Base-by-base conservation (phyloP, 2,329 filamentous ascomycete genomes). In the Bipolaris oryzae region DNA sequence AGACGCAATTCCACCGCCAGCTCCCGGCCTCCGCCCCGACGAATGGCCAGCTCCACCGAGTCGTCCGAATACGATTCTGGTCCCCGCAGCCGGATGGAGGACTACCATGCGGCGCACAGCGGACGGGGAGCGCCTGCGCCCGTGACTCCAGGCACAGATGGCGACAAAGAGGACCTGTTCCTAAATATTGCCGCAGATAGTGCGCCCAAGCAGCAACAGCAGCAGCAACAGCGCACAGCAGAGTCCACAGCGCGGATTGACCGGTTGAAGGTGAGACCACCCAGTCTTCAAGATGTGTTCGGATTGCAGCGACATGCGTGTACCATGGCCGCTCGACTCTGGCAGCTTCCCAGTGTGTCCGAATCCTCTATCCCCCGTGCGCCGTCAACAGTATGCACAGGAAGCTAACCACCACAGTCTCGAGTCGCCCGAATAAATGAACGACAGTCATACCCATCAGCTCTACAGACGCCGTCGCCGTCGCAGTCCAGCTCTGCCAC, bases 171-270 rank as follows among this genome's bases (percentile, higher is more conserved):
- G 60, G 77, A 79, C 59, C 67, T 79, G 25, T 79, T 79, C 57
- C 62, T 79, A 45, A 74, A 78, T 57, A 74, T 79, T 53, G 77
- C 77, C 44, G 73, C 73, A 45, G 75, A 77, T 60, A 72, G 50
- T 45, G 69, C 71, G 25, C 66, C 71, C 16, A 67, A 58, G 34
- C 54, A 50, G 25, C 70, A 64, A 10, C 41, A 43, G 35, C 53
- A 47, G 18, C 70, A 64, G 21, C n/a, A n/a, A n/a, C 44, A 21
- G 50, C 61, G 66, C 23, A 57, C 62, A 16, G 58, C 63, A 7
- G 74, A 75, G 37, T 56, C 63, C 23, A 52, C 64, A n/a, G 57
- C 66, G 33, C 69, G 72, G 13, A 55, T 68, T 7, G 73, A 76
- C 54, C 60, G 71, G 52, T 58, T 71, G 60, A 64, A 71, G 62